Evolutionary conservation across 495 filamentous ascomycete genomes (phyloP).

Genomic region (Penicilliopsis zonata): DNA sequence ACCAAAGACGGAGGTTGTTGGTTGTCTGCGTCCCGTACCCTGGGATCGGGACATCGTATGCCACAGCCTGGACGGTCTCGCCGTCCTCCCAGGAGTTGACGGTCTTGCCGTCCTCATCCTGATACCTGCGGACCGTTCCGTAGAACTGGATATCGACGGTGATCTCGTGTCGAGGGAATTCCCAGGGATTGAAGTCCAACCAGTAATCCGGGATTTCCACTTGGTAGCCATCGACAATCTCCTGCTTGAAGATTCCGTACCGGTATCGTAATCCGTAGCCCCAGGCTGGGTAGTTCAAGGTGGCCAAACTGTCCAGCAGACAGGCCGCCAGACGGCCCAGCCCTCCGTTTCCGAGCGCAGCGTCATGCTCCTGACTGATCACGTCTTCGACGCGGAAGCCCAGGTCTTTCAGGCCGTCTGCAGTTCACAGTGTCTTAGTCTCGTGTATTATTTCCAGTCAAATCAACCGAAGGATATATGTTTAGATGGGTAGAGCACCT

Average conservation of each 20-base stretch:
- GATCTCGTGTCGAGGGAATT: constrained; percentile 91
- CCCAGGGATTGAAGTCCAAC: constrained; percentile 99
- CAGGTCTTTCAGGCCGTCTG: constrained; percentile 73
- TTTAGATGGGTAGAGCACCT: constrained; percentile 42
- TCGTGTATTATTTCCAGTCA: no score
- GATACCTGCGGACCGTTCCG: constrained; percentile 60
- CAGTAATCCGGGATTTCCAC: constrained; percentile 98
- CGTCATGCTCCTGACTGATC: constrained; percentile 90
- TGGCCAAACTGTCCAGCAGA: constrained; percentile 91
- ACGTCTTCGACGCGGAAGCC: constrained; percentile 96
- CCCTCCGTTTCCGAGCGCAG: constrained; percentile 91
- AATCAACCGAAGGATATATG: no score
- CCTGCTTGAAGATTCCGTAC: constrained; percentile 99
- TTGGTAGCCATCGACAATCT: constrained; percentile 95
- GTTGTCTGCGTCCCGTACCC: constrained; percentile 82
- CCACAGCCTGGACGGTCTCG: constrained; percentile 84
- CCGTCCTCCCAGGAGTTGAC: constrained; percentile 74
- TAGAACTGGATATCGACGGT: constrained; percentile 96
- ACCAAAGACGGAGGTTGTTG: constrained; percentile 95
- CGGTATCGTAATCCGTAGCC: constrained; percentile 90
- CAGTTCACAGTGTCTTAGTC: constrained; percentile 1
- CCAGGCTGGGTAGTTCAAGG: constrained; percentile 91
- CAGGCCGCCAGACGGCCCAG: constrained; percentile 91
- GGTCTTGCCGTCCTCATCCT: constrained; percentile 65
- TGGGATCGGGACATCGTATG: constrained; percentile 91